A percentile compares a stretch with the other conserved stretches of the same genome.
Conservation (phyloP, 148 eudicot genomes). For the Vaccinium darrowii region DNA sequence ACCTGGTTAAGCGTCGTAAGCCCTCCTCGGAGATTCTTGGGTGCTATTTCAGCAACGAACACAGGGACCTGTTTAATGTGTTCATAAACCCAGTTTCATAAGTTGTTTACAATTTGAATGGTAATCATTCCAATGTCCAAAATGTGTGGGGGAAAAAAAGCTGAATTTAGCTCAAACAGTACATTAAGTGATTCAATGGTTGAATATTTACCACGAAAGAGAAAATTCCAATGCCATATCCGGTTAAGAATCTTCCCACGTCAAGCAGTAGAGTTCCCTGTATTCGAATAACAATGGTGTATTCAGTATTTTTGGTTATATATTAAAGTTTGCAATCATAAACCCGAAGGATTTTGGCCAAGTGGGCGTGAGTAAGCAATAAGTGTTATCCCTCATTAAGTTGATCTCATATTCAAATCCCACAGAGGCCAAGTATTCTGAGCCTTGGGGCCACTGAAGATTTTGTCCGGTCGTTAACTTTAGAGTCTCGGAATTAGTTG, state of each 20-base stretch:
- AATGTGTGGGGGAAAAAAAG: too few relatives aligned
- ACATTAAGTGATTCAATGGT: background rate
- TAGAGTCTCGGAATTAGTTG: too few relatives aligned
- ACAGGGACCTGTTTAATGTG: constrained; percentile 56
- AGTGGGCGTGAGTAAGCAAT: too few relatives aligned
- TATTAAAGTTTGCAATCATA: background rate
- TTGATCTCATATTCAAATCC: too few relatives aligned
- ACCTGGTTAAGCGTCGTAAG: constrained; percentile 86
- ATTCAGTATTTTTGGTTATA: background rate
- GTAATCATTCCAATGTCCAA: too few relatives aligned
- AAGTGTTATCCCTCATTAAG: too few relatives aligned
- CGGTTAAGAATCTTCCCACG: constrained; percentile 68
- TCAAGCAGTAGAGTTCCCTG: constrained; percentile 66
- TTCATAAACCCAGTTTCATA: background rate
- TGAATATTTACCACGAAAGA: constrained; percentile 64
- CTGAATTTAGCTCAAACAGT: background rate
- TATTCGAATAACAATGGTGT: background rate
- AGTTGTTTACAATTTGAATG: background rate
- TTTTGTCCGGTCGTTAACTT: too few relatives aligned
- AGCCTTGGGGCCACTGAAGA: too few relatives aligned
- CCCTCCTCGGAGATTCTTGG: constrained; percentile 79
- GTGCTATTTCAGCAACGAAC: constrained; percentile 83
- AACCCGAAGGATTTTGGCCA: too few relatives aligned
- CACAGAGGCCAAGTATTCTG: too few relatives aligned
- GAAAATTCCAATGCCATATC: constrained; percentile 76